phyloP scores from a whole-genome alignment of 2,329 filamentous ascomycete species.

The Sporothrix mexicana region DNA sequence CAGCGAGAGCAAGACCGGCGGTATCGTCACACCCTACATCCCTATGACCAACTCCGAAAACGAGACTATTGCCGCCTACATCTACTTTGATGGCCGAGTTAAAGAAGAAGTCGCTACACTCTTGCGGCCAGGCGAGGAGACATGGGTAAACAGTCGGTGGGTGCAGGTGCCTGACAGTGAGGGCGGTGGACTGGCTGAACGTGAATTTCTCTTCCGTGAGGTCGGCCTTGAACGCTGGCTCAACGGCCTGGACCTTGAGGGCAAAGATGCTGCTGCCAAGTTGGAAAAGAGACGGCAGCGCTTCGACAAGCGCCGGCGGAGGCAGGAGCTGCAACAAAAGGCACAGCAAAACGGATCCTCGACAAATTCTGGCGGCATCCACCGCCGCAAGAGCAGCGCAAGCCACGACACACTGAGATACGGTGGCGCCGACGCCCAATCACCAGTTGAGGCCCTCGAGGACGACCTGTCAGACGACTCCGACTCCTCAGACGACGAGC shows the following conservation, averaged over 20 bases:
- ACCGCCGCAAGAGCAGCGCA: slow-evolving; percentile 49
- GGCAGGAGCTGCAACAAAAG: slow-evolving; percentile 54
- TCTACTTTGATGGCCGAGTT: slow-evolving; percentile 93
- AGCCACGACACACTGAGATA: slow-evolving; percentile 73
- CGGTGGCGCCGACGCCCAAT: slow-evolving; percentile 71
- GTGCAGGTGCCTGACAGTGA: slow-evolving; percentile 91
- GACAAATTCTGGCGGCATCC: slow-evolving; percentile 43
- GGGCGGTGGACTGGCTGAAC: slow-evolving; percentile 91
- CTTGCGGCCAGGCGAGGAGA: slow-evolving; percentile 90
- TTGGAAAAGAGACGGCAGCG: slow-evolving; percentile 87
- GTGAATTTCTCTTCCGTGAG: slow-evolving; percentile 96
- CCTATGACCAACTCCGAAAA: slow-evolving; percentile 91
- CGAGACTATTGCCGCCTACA: slow-evolving; percentile 95
- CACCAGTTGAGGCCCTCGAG: slow-evolving; percentile 71
- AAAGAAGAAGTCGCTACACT: slow-evolving; percentile 98
- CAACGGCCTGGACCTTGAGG: slow-evolving; percentile 93
- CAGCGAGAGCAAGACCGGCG: slow-evolving; percentile 54
- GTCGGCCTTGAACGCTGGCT: slow-evolving; percentile 96
- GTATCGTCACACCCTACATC: slow-evolving; percentile 80
- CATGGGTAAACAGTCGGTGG: slow-evolving; percentile 98
- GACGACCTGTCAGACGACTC: slow-evolving; percentile 70
- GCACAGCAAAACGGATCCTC: slow-evolving; percentile 38
- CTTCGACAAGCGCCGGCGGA: slow-evolving; percentile 70
- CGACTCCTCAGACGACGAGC: slow-evolving; percentile 78
- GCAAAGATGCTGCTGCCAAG: slow-evolving; percentile 86